Evolutionary conservation across 2,329 filamentous ascomycete genomes (phyloP), one percentile per base, ranked within the genome.

Genomic region (Sporothrix inflata): DNA sequence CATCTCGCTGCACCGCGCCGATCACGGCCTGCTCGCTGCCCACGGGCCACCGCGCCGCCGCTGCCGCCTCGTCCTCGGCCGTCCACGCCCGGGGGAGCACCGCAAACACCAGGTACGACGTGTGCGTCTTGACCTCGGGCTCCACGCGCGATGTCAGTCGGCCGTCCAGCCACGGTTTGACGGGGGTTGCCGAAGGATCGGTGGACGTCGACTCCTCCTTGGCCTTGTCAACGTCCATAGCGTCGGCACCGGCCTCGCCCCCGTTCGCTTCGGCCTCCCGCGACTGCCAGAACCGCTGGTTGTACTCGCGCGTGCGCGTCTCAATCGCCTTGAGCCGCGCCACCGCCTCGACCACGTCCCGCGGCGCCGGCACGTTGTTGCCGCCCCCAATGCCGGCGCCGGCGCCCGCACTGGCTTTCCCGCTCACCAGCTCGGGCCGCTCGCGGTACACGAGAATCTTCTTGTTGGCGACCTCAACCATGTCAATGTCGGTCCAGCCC

Each of bases 21-120:
- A 88, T 86, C 19, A 87, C 83, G 74, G 82, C 84, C 70, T 78
- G 83, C 77, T 88, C 86, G 51, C 84, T 82, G 34, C 85, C 85
- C 69, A 88, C 87, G 0, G 90, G 89, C 88, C 90, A 94, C 74
- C 86, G 88, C 69, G 86, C 84, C 75, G 87, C 82, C 68, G 90
- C 90, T 40, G 86, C 86, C 42, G 86, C 87, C 82, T 99, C 96
- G 75, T 97, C 93, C 73, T 92, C 92, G 47, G 89, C 91, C 0
- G 85, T 90, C 96, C 96, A 99, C 74, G 92, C 90, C 57, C 90
- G 86, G n/a, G 96, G 95, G 73, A 99, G 82, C 3, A 96, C 84
- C 0, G 96, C 96, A 83, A 99, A 99, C 4, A 97, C 92, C 4
- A 99, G 87, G 80, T 99, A 99, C n/a, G 92, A 96, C 0, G 96